Percentiles rank a stretch among this genome's conserved stretches.
Evolutionary conservation across 2,329 filamentous ascomycete genomes (phyloP).

Genomic region (Colletotrichum salicis): DNA sequence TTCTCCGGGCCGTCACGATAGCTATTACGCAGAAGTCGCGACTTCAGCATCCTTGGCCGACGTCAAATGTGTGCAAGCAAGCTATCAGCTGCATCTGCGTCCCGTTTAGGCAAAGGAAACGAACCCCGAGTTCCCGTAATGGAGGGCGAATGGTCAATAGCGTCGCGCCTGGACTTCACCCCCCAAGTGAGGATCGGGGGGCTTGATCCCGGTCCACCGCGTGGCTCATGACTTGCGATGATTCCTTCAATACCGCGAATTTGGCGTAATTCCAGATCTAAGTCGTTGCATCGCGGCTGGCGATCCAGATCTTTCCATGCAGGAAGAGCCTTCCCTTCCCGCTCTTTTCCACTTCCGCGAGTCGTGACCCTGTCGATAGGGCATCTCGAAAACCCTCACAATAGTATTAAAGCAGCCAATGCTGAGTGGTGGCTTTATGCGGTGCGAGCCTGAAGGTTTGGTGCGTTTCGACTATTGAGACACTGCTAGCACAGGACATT

Average conservation of each 20-base stretch:
- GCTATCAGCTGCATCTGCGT: background rate
- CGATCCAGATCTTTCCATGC: slow-evolving; percentile 24
- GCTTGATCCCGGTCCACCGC: slow-evolving; percentile 17
- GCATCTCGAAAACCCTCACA: background rate
- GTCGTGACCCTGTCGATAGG: slow-evolving; percentile 26
- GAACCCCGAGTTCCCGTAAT: background rate
- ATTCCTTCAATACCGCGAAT: slow-evolving; percentile 7
- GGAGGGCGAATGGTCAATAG: background rate
- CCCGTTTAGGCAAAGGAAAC: background rate
- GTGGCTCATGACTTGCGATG: slow-evolving; percentile 14
- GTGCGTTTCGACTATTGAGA: background rate
- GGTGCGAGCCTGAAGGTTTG: slow-evolving; percentile 11
- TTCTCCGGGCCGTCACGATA: background rate
- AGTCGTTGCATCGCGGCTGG: slow-evolving; percentile 8
- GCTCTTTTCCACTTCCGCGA: slow-evolving; percentile 12
- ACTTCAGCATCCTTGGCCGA: background rate
- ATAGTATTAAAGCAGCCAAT: background rate
- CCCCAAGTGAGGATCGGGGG: background rate
- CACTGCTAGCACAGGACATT: slow-evolving; percentile 2
- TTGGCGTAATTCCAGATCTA: slow-evolving; percentile 5
- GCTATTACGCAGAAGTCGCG: background rate
- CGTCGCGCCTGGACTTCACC: slow-evolving; percentile 12
- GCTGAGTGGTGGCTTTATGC: slow-evolving; percentile 4
- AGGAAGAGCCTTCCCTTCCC: background rate
- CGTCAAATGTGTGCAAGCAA: background rate